These are phyloP conservation scores for Waltergamsia citrina DNA, from an alignment of 2,329 filamentous ascomycete species.

Conservation along the genomic window DNA sequence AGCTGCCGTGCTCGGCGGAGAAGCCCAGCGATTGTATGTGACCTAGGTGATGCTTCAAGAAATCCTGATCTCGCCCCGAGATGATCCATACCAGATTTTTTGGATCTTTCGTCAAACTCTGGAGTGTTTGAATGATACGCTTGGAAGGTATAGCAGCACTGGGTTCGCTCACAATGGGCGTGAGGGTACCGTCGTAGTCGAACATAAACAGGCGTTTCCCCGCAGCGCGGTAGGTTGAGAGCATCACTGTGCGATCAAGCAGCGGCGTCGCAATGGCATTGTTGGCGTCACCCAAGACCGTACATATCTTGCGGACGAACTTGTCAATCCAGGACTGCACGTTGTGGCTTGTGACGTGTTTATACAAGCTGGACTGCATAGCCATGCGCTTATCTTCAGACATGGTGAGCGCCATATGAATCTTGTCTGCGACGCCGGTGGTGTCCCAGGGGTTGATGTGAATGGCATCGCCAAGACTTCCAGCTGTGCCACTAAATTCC, in stretches of 20 bases:
- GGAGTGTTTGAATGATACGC: slow-evolving; percentile 70
- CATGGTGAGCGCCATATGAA: slow-evolving; percentile 77
- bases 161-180: slow-evolving; percentile 88
- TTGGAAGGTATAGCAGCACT: slow-evolving; percentile 82
- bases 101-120: slow-evolving; percentile 68
- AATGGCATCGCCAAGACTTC: slow-evolving; percentile 74
- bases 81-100: slow-evolving; percentile 97
- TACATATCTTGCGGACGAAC: slow-evolving; percentile 70
- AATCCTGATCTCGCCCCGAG: slow-evolving; percentile 85
- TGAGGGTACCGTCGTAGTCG: slow-evolving; percentile 95
- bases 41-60: slow-evolving; percentile 85
- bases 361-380: slow-evolving; percentile 69
- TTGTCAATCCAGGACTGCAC: slow-evolving; percentile 79
- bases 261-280: slow-evolving; percentile 70
- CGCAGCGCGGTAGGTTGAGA: slow-evolving; percentile 65
- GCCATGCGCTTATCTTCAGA: slow-evolving; percentile 50
- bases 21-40: slow-evolving; percentile 84
- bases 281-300: slow-evolving; percentile 69
- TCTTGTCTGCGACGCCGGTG: slow-evolving; percentile 71
- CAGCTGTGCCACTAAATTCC: slow-evolving; percentile 91
- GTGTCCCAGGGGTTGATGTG: slow-evolving; percentile 97
- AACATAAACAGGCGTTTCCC: slow-evolving; percentile 91
- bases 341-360: slow-evolving; percentile 76
- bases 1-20: slow-evolving; percentile 93
- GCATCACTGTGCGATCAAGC: slow-evolving; percentile 64